Base-by-base conservation (phyloP, 2,329 filamentous ascomycete species). In the Bipolaris gigantea region DNA sequence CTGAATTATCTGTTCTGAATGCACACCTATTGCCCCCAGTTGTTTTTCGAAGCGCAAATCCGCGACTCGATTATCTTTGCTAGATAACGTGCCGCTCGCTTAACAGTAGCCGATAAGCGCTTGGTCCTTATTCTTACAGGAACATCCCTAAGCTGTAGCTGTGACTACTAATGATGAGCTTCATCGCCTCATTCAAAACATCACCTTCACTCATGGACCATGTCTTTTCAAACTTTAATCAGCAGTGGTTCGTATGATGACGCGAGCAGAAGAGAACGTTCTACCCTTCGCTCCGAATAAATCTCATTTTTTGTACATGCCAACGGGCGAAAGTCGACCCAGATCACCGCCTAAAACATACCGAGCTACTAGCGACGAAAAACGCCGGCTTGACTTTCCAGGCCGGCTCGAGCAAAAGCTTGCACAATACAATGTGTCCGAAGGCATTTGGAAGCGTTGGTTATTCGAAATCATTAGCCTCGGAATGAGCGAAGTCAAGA, bases 401-500 rank as follows among this genome's bases (percentile, higher is more conserved):
- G 57, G 63, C 18, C 62, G 59, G 2, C 42, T 70, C 5, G 68
- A 69, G 32, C 53, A 48, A 30, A 67, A 58, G 39, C 36, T 71
- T 7, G 63, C 65, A 19, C 27, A 55, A 6, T 68, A 65, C 30
- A 69, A 65, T 46, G 48, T 59, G 0, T 69, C 67, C 0, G 36
- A 59, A 2, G 65, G 53, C 18, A 7, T 61, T 1, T 39, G 56
- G 11, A 63, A 64, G 38, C 56, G 66, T 13, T 73, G 70, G 70
- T 9, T 66, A 0, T 64, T 71, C 10, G 70, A 74, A 44, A 63
- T 73, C 3, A 25, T 65, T 1, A 67, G 63, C 40, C 68, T 62
- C 55, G 36, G 62, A 0, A 61, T 65, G 7, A 72, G 72, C 18
- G 64, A 75, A 2, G n/a, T 64, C 16, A 15, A 33, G 15, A 16